A percentile compares a stretch with the other conserved stretches of the same genome.
Conservation (phyloP, 2,329 filamentous ascomycete species). For the Colletotrichum sp. region DNA sequence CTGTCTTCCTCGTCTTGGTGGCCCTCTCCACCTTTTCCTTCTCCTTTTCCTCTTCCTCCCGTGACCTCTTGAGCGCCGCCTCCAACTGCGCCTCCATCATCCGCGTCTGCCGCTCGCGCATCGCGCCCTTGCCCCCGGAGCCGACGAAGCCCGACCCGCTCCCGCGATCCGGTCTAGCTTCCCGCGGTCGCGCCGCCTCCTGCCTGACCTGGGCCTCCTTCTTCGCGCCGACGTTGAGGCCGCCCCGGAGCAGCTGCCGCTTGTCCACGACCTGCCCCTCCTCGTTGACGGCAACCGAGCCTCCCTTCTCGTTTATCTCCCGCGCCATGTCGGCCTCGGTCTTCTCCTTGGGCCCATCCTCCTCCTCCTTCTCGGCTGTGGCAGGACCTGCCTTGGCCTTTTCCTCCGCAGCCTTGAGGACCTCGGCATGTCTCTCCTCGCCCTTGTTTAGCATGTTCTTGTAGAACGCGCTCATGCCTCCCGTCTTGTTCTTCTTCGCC, state of each 20-base stretch:
- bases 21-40: slow-evolving; percentile 65
- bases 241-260: slow-evolving; percentile 76
- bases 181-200: slow-evolving; percentile 23
- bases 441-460: slow-evolving; percentile 73
- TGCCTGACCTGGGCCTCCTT: slow-evolving; percentile 52
- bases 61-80: slow-evolving; percentile 71
- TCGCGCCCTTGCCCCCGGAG: slow-evolving; percentile 63
- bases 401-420: slow-evolving; percentile 69
- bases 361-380: slow-evolving; percentile 27
- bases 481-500: slow-evolving; percentile 64
- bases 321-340: slow-evolving; percentile 67
- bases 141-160: slow-evolving; percentile 41
- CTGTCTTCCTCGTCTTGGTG: slow-evolving; percentile 79
- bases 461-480: slow-evolving; percentile 82
- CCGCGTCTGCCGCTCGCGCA: slow-evolving; percentile 75
- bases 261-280: slow-evolving; percentile 86
- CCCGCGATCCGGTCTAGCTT: slow-evolving; percentile 5
- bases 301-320: slow-evolving; percentile 68
- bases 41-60: slow-evolving; percentile 70
- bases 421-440: slow-evolving; percentile 72
- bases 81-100: slow-evolving; percentile 83
- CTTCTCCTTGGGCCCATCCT: slow-evolving; percentile 48
- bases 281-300: slow-evolving; percentile 73
- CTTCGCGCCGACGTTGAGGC: slow-evolving; percentile 73
- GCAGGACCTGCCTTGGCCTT: slow-evolving; percentile 45